Evolutionary conservation across 2,329 filamentous ascomycete species (phyloP).

Genomic region (Verticillium dahliae): DNA sequence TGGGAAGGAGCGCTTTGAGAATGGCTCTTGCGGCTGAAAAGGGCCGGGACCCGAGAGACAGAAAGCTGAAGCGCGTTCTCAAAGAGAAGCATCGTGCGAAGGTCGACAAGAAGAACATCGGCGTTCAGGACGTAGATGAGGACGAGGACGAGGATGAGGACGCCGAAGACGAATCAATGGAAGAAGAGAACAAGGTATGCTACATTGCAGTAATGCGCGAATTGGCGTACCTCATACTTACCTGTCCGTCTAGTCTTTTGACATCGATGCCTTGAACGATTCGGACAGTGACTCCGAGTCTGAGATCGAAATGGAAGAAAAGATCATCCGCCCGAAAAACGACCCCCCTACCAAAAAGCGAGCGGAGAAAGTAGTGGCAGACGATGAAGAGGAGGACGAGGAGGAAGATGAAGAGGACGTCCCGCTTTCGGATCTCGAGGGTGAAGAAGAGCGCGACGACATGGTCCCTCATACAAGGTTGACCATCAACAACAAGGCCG

Average conservation of each 20-base stretch:
- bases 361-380: conserved; percentile 35
- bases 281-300: conserved; percentile 59
- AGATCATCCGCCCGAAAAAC: conserved; percentile 44
- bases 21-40: conserved; percentile 49
- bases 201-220: conserved; percentile 6
- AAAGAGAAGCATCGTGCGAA: conserved; percentile 35
- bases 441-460: conserved; percentile 78
- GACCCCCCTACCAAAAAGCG: conserved; percentile 28
- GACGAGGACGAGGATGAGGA: conserved; percentile 21
- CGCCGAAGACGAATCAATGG: conserved; percentile 22
- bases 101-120: conserved; percentile 19
- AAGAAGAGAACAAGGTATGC: conserved; percentile 12
- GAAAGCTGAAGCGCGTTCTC: conserved; percentile 41
- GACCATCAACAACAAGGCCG: conserved; percentile 94
- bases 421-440: conserved; percentile 79
- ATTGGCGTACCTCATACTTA: neutral
- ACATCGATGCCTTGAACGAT: conserved; percentile 52
- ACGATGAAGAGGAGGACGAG: conserved; percentile 44
- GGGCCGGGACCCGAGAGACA: conserved; percentile 44
- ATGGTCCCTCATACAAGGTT: conserved; percentile 85
- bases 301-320: conserved; percentile 71
- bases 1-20: conserved; percentile 44
- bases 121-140: conserved; percentile 20
- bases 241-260: conserved; percentile 28
- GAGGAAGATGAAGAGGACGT: conserved; percentile 73